A percentile compares a stretch with the other conserved stretches of the same genome.
phyloP scores from a whole-genome alignment of 2,329 filamentous ascomycete species.

The Claviceps sp. region DNA sequence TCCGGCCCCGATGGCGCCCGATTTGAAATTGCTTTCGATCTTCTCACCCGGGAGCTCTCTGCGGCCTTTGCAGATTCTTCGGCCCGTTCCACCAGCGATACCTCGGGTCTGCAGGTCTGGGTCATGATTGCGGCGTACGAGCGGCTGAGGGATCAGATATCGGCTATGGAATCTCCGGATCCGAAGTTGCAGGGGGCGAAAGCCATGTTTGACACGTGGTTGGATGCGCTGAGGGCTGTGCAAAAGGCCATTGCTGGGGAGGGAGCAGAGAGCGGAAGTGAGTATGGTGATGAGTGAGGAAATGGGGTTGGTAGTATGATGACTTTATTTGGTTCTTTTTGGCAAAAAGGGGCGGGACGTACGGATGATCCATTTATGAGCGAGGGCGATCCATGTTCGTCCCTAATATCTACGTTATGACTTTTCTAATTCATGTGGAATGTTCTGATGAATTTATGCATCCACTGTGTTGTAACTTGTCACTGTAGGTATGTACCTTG shows the following conservation, averaged over 20 bases:
- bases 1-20: constrained; percentile 23
- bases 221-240: constrained; percentile 33
- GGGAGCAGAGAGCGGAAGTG: constrained; percentile 14
- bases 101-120: constrained; percentile 37
- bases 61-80: constrained; percentile 22
- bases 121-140: constrained; percentile 48
- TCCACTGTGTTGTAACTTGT: no score
- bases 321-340: no score
- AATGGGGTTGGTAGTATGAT: neutral
- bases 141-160: constrained; percentile 33
- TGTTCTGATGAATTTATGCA: no score
- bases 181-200: constrained; percentile 18
- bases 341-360: no score
- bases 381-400: no score
- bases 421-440: no score
- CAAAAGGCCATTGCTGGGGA: constrained; percentile 22
- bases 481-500: no score
- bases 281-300: constrained; percentile 14
- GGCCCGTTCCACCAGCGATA: constrained; percentile 16
- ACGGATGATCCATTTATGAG: no score
- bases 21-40: constrained; percentile 36
- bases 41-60: constrained; percentile 36
- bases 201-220: constrained; percentile 36
- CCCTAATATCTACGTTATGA: no score
- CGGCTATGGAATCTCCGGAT: constrained; percentile 19